A percentile compares a stretch with the other conserved stretches of the same genome.
Conservation (phyloP, 805 yeast genomes). For the Scheffersomyces amazonensis region DNA sequence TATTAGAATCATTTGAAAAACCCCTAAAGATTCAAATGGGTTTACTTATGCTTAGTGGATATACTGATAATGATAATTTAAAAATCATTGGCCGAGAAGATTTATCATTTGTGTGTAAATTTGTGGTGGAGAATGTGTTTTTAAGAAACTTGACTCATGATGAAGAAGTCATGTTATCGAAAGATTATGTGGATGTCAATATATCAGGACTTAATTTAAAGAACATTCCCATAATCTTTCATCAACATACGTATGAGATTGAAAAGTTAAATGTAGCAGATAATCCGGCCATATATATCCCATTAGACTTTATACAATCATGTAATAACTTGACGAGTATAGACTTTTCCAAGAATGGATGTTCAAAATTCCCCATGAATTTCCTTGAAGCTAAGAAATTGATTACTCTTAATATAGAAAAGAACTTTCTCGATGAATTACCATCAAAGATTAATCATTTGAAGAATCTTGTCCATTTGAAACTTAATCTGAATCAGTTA, state of each 20-base stretch:
- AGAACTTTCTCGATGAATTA: slow-evolving; percentile 67
- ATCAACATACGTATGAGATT: slow-evolving; percentile 76
- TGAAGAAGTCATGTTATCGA: slow-evolving; percentile 64
- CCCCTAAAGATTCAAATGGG: slow-evolving; percentile 79
- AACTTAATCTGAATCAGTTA: slow-evolving; percentile 74
- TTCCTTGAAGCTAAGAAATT: slow-evolving; percentile 68
- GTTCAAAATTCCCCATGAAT: slow-evolving; percentile 70
- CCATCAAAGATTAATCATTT: slow-evolving; percentile 57
- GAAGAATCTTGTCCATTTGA: slow-evolving; percentile 53
- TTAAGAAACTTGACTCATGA: slow-evolving; percentile 61
- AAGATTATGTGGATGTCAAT: slow-evolving; percentile 70
- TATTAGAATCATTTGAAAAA: slow-evolving; percentile 65
- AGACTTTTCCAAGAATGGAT: slow-evolving; percentile 69
- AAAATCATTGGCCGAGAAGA: slow-evolving; percentile 83
- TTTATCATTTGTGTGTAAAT: slow-evolving; percentile 75
- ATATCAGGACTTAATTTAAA: slow-evolving; percentile 71
- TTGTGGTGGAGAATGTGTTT: slow-evolving; percentile 64
- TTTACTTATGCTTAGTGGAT: slow-evolving; percentile 72
- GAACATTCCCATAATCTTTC: slow-evolving; percentile 80
- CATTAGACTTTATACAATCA: slow-evolving; percentile 81
- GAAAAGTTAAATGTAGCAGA: slow-evolving; percentile 78
- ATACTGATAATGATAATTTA: slow-evolving; percentile 69
- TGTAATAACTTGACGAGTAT: slow-evolving; percentile 69
- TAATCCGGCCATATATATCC: slow-evolving; percentile 81
- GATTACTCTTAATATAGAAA: slow-evolving; percentile 67